Evolutionary conservation across 441 rosid genomes (phyloP).

Genomic region (Gossypium aridum): DNA sequence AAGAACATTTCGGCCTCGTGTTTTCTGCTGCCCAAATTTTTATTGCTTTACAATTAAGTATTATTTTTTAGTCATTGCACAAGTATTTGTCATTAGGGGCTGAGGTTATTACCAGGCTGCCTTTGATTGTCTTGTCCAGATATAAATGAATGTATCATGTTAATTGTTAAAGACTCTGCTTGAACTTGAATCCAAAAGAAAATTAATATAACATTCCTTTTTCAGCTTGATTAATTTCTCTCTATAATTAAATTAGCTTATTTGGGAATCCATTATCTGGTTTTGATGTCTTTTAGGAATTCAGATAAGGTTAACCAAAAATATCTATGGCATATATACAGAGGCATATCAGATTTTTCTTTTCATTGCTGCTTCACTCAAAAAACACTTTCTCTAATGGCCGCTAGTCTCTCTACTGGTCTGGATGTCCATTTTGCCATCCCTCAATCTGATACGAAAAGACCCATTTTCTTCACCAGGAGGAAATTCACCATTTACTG

Average conservation of each 20-base stretch:
- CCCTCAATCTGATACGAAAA: conserved; percentile 34
- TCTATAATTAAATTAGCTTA: neutral
- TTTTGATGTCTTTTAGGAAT: conserved; percentile 11
- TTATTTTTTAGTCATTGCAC: too few species aligned
- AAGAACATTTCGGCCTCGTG: neutral
- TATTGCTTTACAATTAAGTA: too few species aligned
- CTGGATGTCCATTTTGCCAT: conserved; percentile 44
- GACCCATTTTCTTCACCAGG: conserved; percentile 27
- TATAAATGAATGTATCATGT: conserved; percentile 47
- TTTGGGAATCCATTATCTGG: neutral
- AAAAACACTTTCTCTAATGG: conserved; percentile 33
- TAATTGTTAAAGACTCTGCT: conserved; percentile 10
- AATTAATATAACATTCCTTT: neutral
- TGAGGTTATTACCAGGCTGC: conserved; percentile 54
- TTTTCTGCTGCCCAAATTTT: neutral
- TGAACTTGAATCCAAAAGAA: conserved; percentile 27
- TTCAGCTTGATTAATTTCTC: too few species aligned
- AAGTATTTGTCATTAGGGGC: conserved; percentile 18
- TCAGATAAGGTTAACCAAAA: conserved; percentile 38
- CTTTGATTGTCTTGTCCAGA: conserved; percentile 28
- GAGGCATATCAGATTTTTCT: neutral
- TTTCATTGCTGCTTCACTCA: neutral
- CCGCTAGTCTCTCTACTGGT: conserved; percentile 55
- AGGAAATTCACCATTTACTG: conserved; percentile 43
- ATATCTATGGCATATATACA: conserved; percentile 11